phyloP scores from a whole-genome alignment of 2,329 filamentous ascomycete genomes.

The Tetracladium maxilliforme region DNA sequence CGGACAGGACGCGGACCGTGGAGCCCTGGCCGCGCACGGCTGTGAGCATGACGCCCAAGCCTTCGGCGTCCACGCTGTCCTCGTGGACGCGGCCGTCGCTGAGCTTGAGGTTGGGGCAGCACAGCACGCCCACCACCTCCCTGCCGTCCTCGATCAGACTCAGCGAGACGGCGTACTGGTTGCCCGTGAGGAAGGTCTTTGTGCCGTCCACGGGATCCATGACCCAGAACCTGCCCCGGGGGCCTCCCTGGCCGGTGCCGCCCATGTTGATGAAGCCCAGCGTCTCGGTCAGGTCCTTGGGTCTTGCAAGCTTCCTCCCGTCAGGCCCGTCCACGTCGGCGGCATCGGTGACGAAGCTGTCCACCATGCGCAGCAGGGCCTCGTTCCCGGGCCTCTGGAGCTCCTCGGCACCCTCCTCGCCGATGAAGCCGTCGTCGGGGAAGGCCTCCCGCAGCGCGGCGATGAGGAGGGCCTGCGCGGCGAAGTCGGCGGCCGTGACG shows the following conservation, averaged over 20 bases:
- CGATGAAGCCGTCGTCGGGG: conserved; percentile 40
- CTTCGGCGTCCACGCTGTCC: conserved; percentile 23
- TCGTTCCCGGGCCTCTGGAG: conserved; percentile 41
- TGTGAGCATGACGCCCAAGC: conserved; percentile 31
- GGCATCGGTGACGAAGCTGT: too few relatives aligned
- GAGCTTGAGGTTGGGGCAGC: conserved; percentile 43
- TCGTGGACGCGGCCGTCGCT: conserved; percentile 17
- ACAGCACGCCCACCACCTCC: conserved; percentile 43
- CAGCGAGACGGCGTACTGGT: conserved; percentile 49
- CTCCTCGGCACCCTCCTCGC: conserved; percentile 41
- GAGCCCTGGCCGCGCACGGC: conserved; percentile 28
- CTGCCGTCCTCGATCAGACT: conserved; percentile 39
- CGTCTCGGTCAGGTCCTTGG: conserved; percentile 35
- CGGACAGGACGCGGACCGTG: too few relatives aligned
- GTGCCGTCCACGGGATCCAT: conserved; percentile 54
- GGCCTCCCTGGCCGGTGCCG: conserved; percentile 21
- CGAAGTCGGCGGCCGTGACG: conserved; percentile 50
- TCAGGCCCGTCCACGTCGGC: conserved; percentile 16
- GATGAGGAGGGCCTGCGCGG: conserved; percentile 46
- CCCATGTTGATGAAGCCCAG: conserved; percentile 47
- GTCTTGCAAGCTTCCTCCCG: conserved; percentile 20
- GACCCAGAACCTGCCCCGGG: conserved; percentile 36
- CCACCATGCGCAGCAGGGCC: conserved; percentile 23
- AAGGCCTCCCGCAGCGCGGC: conserved; percentile 35
- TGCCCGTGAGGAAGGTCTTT: conserved; percentile 40